These are phyloP conservation scores for Ceratocystis eucalypticola DNA, from an alignment of 2,329 filamentous ascomycete genomes.

Conservation along the genomic window DNA sequence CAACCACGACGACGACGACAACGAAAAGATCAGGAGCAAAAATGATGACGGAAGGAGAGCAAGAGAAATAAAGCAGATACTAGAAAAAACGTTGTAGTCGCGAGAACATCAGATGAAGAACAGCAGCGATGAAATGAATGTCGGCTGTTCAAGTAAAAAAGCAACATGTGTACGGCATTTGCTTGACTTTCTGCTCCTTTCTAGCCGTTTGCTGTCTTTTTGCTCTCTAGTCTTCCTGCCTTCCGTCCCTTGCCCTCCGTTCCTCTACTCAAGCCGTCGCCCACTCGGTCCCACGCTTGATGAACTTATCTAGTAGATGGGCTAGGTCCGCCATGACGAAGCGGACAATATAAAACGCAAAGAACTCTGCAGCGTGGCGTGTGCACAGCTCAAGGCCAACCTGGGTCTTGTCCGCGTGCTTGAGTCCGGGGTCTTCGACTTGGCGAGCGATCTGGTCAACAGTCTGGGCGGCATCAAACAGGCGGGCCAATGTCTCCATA, in stretches of 20 bases:
- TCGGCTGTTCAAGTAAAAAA: no score
- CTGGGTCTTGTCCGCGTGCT: conserved; percentile 83
- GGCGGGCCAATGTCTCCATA: conserved; percentile 74
- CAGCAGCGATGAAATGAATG: no score
- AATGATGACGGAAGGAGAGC: neutral
- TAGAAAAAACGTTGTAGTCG: neutral
- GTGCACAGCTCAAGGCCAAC: conserved; percentile 90
- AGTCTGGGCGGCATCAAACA: conserved; percentile 88
- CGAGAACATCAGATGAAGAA: no score
- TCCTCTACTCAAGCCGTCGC: conserved; percentile 36
- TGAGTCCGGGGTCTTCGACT: conserved; percentile 85
- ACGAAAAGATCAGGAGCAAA: neutral
- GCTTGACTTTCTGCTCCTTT: no score
- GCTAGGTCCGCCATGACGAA: conserved; percentile 82
- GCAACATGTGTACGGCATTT: no score
- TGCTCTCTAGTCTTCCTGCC: neutral
- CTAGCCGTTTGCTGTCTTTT: no score
- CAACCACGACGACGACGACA: neutral
- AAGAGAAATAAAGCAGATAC: neutral
- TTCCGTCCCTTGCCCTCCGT: neutral
- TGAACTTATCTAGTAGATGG: conserved; percentile 83
- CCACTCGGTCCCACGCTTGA: conserved; percentile 95
- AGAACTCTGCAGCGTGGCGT: conserved; percentile 90
- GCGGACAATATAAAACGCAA: conserved; percentile 89
- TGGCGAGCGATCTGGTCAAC: conserved; percentile 92